Base-by-base conservation (phyloP, 202 grass and related monocot species). In the Elaeis oleifera region DNA sequence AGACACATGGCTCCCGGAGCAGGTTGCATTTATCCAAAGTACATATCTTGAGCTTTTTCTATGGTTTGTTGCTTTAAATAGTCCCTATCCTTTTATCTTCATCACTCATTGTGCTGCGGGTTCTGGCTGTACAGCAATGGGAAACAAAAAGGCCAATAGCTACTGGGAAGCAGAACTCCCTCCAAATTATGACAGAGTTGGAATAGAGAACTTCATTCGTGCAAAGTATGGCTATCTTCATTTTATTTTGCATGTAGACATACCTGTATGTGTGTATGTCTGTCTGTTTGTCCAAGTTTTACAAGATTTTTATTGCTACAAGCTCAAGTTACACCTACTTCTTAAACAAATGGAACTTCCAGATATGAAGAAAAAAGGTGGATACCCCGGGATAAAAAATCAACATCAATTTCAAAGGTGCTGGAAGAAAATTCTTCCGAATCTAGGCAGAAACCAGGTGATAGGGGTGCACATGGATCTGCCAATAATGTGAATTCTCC, bases 321-420 rank as follows among this genome's bases (percentile, higher is more conserved):
- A 6, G 6, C 29, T 32, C 6, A 32, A 32, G 29, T 32, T 32
- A 32, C 29, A 6, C 29, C 6, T 32, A 0, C 5, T 32, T 32
- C 6, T 32, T 32, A 32, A 32, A 32, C 6, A 32, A 32, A 32
- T 32, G 29, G 11, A 61, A n/a, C 22, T 23, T 25, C 17, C 48
- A 72, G 70, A 20, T 72, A 72, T 54, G 58, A 72, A 72, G 70
- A 72, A 23, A 72, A 72, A 53, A 23, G 70, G 53, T 72, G 70
- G 70, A 28, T 62, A 17, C 1, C 58, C 26, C 13, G 25, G 49
- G 26, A 61, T 72, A 61, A 72, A 62, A 18, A 6, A 13, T 54
- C 23, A 19, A 19, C 21, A 62, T 29, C 18, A 18, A 25, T 13
- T 23, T 62, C 18, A 22, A 72, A 62, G 49, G 24, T 19, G 13